Evolutionary conservation across 2,329 filamentous ascomycete genomes (phyloP), one percentile per base, ranked within the genome.

Genomic region (Diaporthe humulicola): DNA sequence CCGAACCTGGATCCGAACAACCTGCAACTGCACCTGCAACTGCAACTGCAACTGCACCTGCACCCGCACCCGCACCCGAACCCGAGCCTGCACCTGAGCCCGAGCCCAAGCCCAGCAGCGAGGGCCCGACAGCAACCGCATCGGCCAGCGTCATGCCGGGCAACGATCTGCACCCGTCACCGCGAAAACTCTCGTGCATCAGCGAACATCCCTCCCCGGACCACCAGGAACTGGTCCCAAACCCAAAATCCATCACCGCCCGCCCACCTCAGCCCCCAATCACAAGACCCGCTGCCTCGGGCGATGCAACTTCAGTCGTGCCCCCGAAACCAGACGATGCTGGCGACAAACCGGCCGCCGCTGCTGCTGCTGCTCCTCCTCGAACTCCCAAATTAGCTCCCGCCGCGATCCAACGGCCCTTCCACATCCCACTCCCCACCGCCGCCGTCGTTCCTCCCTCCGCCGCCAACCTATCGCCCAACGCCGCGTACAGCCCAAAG

Each of bases 81-180:
- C 33, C 50, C 67, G 28, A 30, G 42, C 58, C 71, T 36, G 71
- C 38, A 19, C 9, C 60, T 45, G 45, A n/a, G 17, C 10, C 58
- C 28, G 48, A 15, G 45, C 42, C 61, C 45, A 30, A 33, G 19
- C 28, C 42, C 71, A 76, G 74, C 75, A 77, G 70, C 75, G 73
- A 77, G 57, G 77, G 75, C 69, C 75, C 74, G 78, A 71, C 70
- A 70, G 61, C 61, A 75, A 42, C 64, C 76, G 73, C 75, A 73
- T 71, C 73, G 70, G 56, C 50, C 64, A 64, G 40, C 57, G 66
- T 64, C 73, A 73, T 67, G 75, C 75, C 74, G 42, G 82, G 80
- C 72, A 84, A 80, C 74, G 84, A 86, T 84, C 84, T 81, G 77
- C 84, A 73, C 50, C 56, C 76, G 42, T 74, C 78, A 73, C 77